Evolutionary conservation across 1,284 basidiomycete species (phyloP), one percentile per base, ranked within the genome.

Genomic region (Pascua guehoae): DNA sequence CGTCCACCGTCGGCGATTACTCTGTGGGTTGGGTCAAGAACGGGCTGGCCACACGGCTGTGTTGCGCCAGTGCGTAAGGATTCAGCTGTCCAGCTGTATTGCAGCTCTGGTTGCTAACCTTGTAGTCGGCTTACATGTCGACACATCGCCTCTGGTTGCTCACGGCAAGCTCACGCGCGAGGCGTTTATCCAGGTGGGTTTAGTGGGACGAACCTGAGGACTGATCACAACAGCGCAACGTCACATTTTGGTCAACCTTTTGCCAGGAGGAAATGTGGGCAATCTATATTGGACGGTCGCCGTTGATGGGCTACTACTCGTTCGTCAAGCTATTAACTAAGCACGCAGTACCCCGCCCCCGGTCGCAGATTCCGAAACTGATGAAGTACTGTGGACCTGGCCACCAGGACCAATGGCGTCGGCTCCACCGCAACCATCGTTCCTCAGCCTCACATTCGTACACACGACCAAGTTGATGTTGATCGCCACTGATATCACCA

Each of bases 1-100:
- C 86, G 64, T 83, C 81, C 5, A 79, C 81, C 0, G 46, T 57
- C 11, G 67, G 65, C n/a, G 64, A 70, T 17, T 64, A 70, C 47
- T 61, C 61, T 8, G 40, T 64, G 10, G 67, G 66, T 0, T 73
- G 67, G 64, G 41, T 66, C 16, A 62, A 62, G 37, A 61, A 61
- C 24, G 68, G 67, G 10, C 51, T 65, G 42, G 66, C 64, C 0
- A 52, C 53, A 14, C 43, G 67, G 15, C 54, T 60, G 15, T 62
- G 63, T 15, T 58, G 62, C 47, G 60, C 64, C 10, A 48, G 68
- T 70, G 53, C 49, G 68, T 65, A 10, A 3, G 8, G 12, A 16
- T 32, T 7, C 24, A 32, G 24, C 12, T 24, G 12, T 15, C n/a
- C n/a, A 14, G 17, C 0, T 16, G 2, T 7, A 36, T n/a, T n/a